Evolutionary conservation across 2,329 filamentous ascomycete species (phyloP), one percentile per base, ranked within the genome.

Genomic region (Aaosphaeria arxii): DNA sequence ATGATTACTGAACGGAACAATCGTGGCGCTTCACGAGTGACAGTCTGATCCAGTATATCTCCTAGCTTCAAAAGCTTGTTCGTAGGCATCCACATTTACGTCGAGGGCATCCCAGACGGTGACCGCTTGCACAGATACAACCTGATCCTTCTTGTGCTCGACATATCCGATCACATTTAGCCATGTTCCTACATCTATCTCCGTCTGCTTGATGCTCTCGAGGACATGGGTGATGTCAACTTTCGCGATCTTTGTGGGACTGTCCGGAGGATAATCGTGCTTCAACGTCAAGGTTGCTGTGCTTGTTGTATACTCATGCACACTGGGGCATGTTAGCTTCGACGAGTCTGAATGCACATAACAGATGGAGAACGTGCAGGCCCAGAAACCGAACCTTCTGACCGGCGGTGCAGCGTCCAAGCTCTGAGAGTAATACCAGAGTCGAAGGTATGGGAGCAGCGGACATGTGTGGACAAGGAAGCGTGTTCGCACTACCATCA

Each of bases 301-400:
- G 11, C 71, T 57, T 40, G 78, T 74, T 45, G 78, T 67, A 60
- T 88, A 88, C 32, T 74, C 70, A 35, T 79, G 77, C 32, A 88
- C 79, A 61, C 84, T 87, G 62, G 17, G 17, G 17, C 17, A 24
- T 24, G 17, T 24, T 24, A 24, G 17, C 17, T 43, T 40, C 39
- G 39, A 40, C 11, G 33, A 9, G n/a, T 61, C 46, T 52, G 56
- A 51, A 39, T 40, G 33, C 33, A 36, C n/a, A 9, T 32, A 36
- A 48, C 45, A 45, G 13, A 42, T 35, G 11, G 40, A 33, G 33
- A 43, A 73, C 84, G 74, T 79, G 96, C 92, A 91, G 96, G 70
- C 90, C 91, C 44, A 97, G 73, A 69, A 97, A 95, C 52, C 92
- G 86, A 51, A 96, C 86, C 73, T 97, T 97, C n/a, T 84, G 81